phyloP scores from a whole-genome alignment of 140 eudicot species.

The Erigeron philadelphicus region DNA sequence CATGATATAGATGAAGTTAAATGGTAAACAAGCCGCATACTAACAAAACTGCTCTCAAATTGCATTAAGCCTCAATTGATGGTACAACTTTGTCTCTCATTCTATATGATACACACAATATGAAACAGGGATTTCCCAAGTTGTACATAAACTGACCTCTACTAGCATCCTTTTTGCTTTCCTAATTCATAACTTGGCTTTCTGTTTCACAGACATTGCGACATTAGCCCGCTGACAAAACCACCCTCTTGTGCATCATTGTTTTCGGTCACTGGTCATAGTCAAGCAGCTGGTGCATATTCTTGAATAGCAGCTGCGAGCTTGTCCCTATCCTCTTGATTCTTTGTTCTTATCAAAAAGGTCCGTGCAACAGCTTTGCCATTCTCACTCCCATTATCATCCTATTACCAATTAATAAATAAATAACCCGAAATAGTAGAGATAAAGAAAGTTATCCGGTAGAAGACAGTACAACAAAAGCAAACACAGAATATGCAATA shows the following conservation, averaged over 20 bases:
- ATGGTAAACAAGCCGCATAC: neutral
- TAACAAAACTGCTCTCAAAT: conserved; percentile 23
- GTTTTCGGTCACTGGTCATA: conserved; percentile 5
- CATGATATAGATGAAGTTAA: neutral
- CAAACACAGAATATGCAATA: neutral
- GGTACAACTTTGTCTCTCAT: conserved; percentile 33
- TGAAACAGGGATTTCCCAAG: conserved; percentile 17
- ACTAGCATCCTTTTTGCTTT: conserved; percentile 26
- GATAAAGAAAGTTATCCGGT: neutral
- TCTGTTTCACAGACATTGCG: neutral
- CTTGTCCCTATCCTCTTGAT: conserved; percentile 70
- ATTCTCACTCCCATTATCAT: conserved; percentile 39
- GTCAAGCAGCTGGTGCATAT: conserved; percentile 61
- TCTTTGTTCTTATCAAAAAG: conserved; percentile 68
- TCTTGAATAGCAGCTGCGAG: conserved; percentile 74
- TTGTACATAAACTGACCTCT: conserved; percentile 22
- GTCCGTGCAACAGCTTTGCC: conserved; percentile 69
- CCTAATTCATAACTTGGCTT: conserved; percentile 16
- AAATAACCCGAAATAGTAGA: neutral
- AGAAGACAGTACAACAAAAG: neutral
- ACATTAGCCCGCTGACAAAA: conserved; percentile 16
- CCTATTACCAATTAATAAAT: conserved; percentile 34
- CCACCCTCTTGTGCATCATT: conserved; percentile 18
- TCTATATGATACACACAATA: conserved; percentile 30
- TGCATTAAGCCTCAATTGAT: conserved; percentile 23